Percentiles rank a stretch among this genome's conserved stretches.
Conservation (phyloP, 306 rosid genomes). For the Sophora flavescens region DNA sequence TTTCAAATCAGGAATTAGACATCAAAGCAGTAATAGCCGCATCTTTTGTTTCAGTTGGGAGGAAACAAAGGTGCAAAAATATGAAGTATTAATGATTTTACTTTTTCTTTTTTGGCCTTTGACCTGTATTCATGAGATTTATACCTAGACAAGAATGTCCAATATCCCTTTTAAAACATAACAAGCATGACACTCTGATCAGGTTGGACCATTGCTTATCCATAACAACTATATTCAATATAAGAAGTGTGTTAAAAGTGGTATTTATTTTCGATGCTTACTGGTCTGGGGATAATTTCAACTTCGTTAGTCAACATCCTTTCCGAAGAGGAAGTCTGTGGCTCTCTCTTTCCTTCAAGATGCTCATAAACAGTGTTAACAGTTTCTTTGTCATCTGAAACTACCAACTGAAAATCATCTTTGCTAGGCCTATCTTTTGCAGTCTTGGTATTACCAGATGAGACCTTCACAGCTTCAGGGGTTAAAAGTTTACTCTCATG, state of each 20-base stretch:
- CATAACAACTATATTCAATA: slow-evolving; percentile 14
- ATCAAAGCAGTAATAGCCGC: not conserved
- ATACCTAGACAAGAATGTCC: slow-evolving; percentile 33
- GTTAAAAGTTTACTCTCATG: slow-evolving; percentile 28
- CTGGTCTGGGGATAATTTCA: slow-evolving; percentile 42
- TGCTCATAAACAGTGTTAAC: slow-evolving; percentile 31
- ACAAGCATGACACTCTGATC: slow-evolving; percentile 28
- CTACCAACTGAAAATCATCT: slow-evolving; percentile 34
- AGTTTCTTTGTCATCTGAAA: slow-evolving; percentile 18
- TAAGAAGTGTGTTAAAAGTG: not conserved
- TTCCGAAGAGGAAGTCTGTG: slow-evolving; percentile 33
- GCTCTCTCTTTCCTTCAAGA: slow-evolving; percentile 47
- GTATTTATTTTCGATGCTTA: slow-evolving; percentile 48
- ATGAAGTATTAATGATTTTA: slow-evolving; percentile 1
- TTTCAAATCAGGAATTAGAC: slow-evolving; percentile 7
- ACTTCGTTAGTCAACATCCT: slow-evolving; percentile 45
- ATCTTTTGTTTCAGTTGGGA: slow-evolving; percentile 14
- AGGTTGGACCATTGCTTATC: slow-evolving; percentile 24
- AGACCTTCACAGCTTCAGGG: slow-evolving; percentile 34
- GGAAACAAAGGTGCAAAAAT: slow-evolving; percentile 2
- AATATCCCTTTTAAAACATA: slow-evolving; percentile 11
- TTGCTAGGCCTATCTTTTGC: slow-evolving; percentile 38
- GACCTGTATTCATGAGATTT: slow-evolving; percentile 18
- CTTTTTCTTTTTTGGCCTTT: not conserved
- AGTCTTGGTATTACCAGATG: slow-evolving; percentile 35